Base-by-base conservation (phyloP, 2,329 filamentous ascomycete species). In the Pseudogymnoascus sp. region DNA sequence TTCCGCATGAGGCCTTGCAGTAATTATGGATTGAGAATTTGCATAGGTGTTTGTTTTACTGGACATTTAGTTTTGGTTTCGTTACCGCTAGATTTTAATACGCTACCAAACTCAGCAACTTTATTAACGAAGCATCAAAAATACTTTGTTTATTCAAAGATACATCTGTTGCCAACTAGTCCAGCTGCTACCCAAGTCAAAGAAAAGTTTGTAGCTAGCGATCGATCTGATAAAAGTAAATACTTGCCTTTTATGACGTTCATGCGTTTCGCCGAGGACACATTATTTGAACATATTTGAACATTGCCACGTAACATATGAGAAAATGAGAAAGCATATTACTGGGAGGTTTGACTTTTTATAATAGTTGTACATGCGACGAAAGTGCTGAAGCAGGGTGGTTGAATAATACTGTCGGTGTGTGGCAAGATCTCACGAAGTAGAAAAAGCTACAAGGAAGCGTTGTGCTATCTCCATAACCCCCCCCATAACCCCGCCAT, bases 11-110 rank as follows among this genome's bases (percentile, higher is more conserved):
- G 25, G 34, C 60, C 60, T 62, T 57, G 28, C 39, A 43, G 60
- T 61, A 39, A 61, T 61, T 61, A 61, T 43, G 60, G 60, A 61
- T 61, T 43, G 60, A 39, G 39, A 61, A 41, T 61, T 43, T 61
- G 39, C 60, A 61, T 43, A 41, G 60, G 60, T 61, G 60, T 61
- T 61, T 61, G 60, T 43, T 43, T 61, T 39, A 57, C 51, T 43
- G 60, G 60, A 61, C 36, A 61, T 41, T 61, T 41, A 61, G 60
- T 61, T 39, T 39, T 61, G 60, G 36, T 61, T 41, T 61, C 39
- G 60, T 61, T 61, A 61, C 19, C 36, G 60, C 39, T 61, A 61
- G 60, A 61, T 43, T 41, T 61, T 61, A 61, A 61, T 61, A 57
- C 51, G 51, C 51, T 57, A 57, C 51, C 51, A 57, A 57, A 57